Conservation (phyloP, 2,329 filamentous ascomycete genomes). For the Lasiodiplodia hormozganensis region DNA sequence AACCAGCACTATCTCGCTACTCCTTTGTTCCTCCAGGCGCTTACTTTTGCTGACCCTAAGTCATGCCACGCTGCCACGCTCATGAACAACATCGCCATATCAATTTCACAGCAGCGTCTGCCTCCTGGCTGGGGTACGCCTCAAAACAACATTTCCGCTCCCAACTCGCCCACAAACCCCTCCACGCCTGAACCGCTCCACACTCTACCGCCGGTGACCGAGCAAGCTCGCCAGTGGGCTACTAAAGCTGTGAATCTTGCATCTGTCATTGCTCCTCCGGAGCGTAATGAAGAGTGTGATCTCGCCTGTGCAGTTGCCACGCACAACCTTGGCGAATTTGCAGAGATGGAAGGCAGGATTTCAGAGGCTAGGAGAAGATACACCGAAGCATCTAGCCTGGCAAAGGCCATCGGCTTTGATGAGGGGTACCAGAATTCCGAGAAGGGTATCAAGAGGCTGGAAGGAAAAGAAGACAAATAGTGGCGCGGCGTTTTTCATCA, state of each 20-base stretch:
- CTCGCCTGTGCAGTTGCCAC: slow-evolving; percentile 80
- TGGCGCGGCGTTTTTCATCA: background rate
- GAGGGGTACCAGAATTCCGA: slow-evolving; percentile 53
- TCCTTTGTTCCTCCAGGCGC: slow-evolving; percentile 84
- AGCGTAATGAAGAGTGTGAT: slow-evolving; percentile 80
- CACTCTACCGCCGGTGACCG: slow-evolving; percentile 62
- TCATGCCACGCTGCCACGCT: slow-evolving; percentile 81
- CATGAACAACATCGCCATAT: slow-evolving; percentile 83
- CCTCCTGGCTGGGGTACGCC: slow-evolving; percentile 2
- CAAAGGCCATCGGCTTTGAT: slow-evolving; percentile 55
- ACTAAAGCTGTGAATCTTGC: slow-evolving; percentile 75
- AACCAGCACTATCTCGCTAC: slow-evolving; percentile 81
- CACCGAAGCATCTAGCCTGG: slow-evolving; percentile 69
- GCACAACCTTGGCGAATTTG: slow-evolving; percentile 87
- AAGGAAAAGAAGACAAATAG: slow-evolving; percentile 22
- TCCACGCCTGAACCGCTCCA: slow-evolving; percentile 43
- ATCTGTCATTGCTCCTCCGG: slow-evolving; percentile 67
- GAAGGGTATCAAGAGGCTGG: slow-evolving; percentile 48
- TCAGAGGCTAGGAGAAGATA: slow-evolving; percentile 72
- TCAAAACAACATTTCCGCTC: background rate
- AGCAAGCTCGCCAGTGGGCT: slow-evolving; percentile 78
- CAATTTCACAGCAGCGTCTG: slow-evolving; percentile 69
- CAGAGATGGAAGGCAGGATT: slow-evolving; percentile 73
- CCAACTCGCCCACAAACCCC: slow-evolving; percentile 46
- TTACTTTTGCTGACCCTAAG: slow-evolving; percentile 68